Evolutionary conservation across 305 asterid species (phyloP), one percentile per base, ranked within the genome.

Genomic region (Solanum aculeatissimum): DNA sequence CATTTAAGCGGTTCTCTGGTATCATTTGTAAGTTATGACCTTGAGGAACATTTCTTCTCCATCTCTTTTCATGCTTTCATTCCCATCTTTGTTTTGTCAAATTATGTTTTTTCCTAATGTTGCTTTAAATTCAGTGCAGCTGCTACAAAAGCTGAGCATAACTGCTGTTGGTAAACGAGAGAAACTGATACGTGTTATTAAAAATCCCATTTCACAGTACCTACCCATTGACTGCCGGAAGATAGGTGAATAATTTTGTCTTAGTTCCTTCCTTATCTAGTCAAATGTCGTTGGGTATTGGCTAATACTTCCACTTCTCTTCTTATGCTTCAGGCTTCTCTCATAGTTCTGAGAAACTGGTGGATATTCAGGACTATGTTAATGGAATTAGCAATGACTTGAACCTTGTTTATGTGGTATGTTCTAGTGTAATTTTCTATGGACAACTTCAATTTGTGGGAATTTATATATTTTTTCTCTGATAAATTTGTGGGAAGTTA

Each of bases 351-450:
- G 93, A 95, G 63, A 95, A 92, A 74, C 83, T 94, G 91, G 89
- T 94, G 43, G 93, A 94, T 25, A 91, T 94, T 88, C 86, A 88
- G 82, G 91, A 95, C 83, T 95, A 94, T 85, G 93, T 93, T 70
- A 89, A 89, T 85, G 86, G 93, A 21, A 81, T 91, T 54, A 84
- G 84, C 85, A 86, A 88, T 83, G 98, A 93, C 11, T 54, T 60
- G 88, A 88, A 93, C 91, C 92, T 92, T 81, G 98, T 95, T 45
- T 95, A 93, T 87, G 98, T 95, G 97, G 99, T 95, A 92, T 75
- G 92, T 47, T 54, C 82, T n/a, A 65, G n/a, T 57, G n/a, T 27
- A 85, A 40, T 79, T 57, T 79, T 0, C 12, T 47, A 43, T 71
- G 8, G 78, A 25, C 57, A 9, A 43, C 32, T 42, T 83, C 77